Percentiles rank a stretch among this genome's conserved stretches.
These are phyloP conservation scores for Nemania diffusa DNA, from an alignment of 2,329 filamentous ascomycete species.

Conservation along the genomic window DNA sequence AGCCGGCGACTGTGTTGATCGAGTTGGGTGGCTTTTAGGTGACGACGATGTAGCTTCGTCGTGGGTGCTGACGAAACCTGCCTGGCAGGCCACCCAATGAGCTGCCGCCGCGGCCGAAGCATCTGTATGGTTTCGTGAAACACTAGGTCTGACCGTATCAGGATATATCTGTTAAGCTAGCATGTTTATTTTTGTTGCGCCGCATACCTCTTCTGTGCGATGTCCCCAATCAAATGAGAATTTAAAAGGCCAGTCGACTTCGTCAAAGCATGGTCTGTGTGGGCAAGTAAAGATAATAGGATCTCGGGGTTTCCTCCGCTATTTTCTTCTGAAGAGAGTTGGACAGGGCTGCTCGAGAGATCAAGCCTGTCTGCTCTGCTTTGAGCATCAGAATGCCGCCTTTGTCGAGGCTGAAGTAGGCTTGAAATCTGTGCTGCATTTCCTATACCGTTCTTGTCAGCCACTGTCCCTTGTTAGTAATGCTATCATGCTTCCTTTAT, in stretches of 20 bases:
- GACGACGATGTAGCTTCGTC: slow-evolving; percentile 35
- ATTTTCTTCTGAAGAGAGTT: not conserved
- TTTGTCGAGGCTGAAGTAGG: slow-evolving; percentile 11
- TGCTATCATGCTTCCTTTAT: not conserved
- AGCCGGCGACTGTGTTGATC: slow-evolving; percentile 44
- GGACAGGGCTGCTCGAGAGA: slow-evolving; percentile 2
- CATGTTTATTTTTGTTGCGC: not conserved
- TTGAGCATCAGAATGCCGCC: slow-evolving; percentile 29
- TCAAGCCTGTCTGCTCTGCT: slow-evolving; percentile 18
- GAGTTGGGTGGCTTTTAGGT: slow-evolving; percentile 44
- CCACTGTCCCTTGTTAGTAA: slow-evolving; percentile 28
- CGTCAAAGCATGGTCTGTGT: slow-evolving; percentile 5
- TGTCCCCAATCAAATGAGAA: slow-evolving; percentile 3
- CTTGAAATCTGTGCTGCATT: not conserved
- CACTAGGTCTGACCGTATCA: slow-evolving; percentile 14
- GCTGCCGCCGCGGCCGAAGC: slow-evolving; percentile 25
- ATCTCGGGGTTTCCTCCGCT: slow-evolving; percentile 8
- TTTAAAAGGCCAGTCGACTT: slow-evolving; percentile 7
- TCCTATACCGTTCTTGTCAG: slow-evolving; percentile 7
- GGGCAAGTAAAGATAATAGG: not conserved
- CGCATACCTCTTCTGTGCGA: slow-evolving; percentile 19
- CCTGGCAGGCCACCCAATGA: slow-evolving; percentile 28
- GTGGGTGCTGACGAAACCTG: slow-evolving; percentile 35
- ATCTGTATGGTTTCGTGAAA: slow-evolving; percentile 17
- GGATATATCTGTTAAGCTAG: not conserved